Evolutionary conservation across 2,329 filamentous ascomycete genomes (phyloP).

Genomic region (Laburnicola sp.): DNA sequence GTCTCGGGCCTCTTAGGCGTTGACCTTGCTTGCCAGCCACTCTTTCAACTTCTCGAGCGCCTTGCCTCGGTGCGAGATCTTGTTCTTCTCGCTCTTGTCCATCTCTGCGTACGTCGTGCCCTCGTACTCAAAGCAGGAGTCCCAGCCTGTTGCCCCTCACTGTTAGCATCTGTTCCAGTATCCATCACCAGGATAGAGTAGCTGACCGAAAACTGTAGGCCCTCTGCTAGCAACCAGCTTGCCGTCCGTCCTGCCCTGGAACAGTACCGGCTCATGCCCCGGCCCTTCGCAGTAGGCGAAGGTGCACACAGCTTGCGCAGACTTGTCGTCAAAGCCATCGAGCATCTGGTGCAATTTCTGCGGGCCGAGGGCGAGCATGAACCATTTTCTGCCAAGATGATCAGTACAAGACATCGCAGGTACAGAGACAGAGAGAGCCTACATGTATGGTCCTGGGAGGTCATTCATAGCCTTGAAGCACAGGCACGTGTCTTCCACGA

Average conservation of each 20-base stretch:
- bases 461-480: slow-evolving; percentile 89
- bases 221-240: slow-evolving; percentile 85
- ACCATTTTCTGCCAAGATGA: slow-evolving; percentile 74
- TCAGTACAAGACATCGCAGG: slow-evolving; percentile 6
- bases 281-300: slow-evolving; percentile 91
- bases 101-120: slow-evolving; percentile 92
- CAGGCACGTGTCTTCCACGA: slow-evolving; percentile 94
- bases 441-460: slow-evolving; percentile 97
- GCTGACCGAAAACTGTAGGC: slow-evolving; percentile 77
- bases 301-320: slow-evolving; percentile 90
- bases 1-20: slow-evolving; percentile 14
- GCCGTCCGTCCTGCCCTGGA: slow-evolving; percentile 85
- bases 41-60: slow-evolving; percentile 83
- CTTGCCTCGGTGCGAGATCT: slow-evolving; percentile 85
- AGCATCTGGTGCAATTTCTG: slow-evolving; percentile 88
- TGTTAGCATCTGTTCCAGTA: slow-evolving; percentile 5
- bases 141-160: slow-evolving; percentile 70
- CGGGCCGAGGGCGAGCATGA: slow-evolving; percentile 80
- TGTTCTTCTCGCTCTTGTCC: slow-evolving; percentile 84
- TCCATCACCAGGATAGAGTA: neutral
- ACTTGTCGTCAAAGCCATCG: slow-evolving; percentile 85
- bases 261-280: slow-evolving; percentile 79
- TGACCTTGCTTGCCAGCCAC: slow-evolving; percentile 66
- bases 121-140: slow-evolving; percentile 92
- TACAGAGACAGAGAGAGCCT: slow-evolving; percentile 35